These are phyloP conservation scores for Mycosarcoma mackinlayi DNA, from an alignment of 1,284 basidiomycete genomes.

Conservation along the genomic window DNA sequence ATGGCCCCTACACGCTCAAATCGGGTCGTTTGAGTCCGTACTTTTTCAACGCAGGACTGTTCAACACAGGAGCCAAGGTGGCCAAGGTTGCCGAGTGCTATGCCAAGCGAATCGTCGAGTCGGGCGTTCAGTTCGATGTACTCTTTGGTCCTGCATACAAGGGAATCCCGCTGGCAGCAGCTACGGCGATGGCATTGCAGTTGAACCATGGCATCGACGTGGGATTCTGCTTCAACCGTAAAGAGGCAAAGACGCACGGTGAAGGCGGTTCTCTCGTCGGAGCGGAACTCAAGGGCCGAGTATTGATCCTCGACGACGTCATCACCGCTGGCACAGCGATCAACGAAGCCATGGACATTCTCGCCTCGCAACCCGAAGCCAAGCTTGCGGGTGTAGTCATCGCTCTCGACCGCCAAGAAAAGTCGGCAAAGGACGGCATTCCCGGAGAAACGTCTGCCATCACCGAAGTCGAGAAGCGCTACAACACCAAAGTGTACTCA, in stretches of 20 bases:
- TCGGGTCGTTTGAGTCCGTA: conserved; percentile 93
- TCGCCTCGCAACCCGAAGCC: conserved; percentile 51
- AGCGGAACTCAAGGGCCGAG: conserved; percentile 79
- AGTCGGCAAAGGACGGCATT: conserved; percentile 73
- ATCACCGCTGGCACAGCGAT: conserved; percentile 82
- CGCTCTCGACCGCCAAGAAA: conserved; percentile 89
- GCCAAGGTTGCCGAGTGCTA: conserved; percentile 85
- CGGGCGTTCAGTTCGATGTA: conserved; percentile 77
- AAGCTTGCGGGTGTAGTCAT: conserved; percentile 86
- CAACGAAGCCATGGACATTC: conserved; percentile 64
- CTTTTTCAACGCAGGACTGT: conserved; percentile 95
- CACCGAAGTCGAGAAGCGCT: conserved; percentile 82
- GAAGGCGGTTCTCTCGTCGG: conserved; percentile 96
- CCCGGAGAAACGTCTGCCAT: conserved; percentile 52
- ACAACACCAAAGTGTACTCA: conserved; percentile 78
- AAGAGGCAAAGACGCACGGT: conserved; percentile 95
- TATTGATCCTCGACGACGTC: conserved; percentile 90
- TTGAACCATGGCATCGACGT: conserved; percentile 77
- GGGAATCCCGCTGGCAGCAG: conserved; percentile 92
- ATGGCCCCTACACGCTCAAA: conserved; percentile 73
- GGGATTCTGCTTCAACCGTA: conserved; percentile 90
- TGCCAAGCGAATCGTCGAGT: conserved; percentile 77
- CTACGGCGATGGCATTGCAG: conserved; percentile 80
- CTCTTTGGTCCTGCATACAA: conserved; percentile 98
- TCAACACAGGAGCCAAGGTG: conserved; percentile 81